Base-by-base conservation (phyloP, 106 monocot genomes). In the Narthecium ossifragum region DNA sequence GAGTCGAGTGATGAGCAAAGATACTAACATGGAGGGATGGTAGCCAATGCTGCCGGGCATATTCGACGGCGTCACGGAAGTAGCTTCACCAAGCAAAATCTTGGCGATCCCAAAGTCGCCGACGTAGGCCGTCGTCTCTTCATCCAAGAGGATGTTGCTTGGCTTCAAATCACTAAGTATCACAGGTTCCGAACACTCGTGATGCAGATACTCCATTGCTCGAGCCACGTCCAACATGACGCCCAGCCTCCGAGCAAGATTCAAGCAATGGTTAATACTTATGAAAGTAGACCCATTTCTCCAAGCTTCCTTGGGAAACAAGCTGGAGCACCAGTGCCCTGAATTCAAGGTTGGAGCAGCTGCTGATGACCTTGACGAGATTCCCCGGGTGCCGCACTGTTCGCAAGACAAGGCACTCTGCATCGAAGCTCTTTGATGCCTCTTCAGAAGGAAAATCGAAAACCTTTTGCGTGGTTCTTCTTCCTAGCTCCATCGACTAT, bases 151-250 rank as follows among this genome's bases (percentile, higher is more conserved):
- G 21, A 68, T 23, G n/a, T n/a, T n/a, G n/a, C n/a, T n/a, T n/a
- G n/a, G n/a, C n/a, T n/a, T n/a, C n/a, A 63, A 13, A 46, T 64
- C 55, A 38, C 43, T 57, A 24, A 57, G 63, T 37, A 64, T 20
- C 6, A 72, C 63, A 50, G 50, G 31, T 23, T 45, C 20, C 13
- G 22, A 11, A 26, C 38, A 43, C 3, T 72, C 37, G 30, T 72
- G 71, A 48, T 72, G 71, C 11, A 72, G 63, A 15, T 72, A 50
- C 15, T 72, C 71, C 17, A 72, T 4, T 27, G 71, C 71, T 26
- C 8, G 4, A 0, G 71, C 55, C 26, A 64, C 64, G 53, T 72
- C 71, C 34, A 57, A 26, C 55, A 57, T 48, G 14, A 63, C 36
- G 27, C 29, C 24, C 5, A 71, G 9, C 29, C 62, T 62, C 27